Base-by-base conservation (phyloP, 805 yeast species). In the Wickerhamomyces xylosicus region DNA sequence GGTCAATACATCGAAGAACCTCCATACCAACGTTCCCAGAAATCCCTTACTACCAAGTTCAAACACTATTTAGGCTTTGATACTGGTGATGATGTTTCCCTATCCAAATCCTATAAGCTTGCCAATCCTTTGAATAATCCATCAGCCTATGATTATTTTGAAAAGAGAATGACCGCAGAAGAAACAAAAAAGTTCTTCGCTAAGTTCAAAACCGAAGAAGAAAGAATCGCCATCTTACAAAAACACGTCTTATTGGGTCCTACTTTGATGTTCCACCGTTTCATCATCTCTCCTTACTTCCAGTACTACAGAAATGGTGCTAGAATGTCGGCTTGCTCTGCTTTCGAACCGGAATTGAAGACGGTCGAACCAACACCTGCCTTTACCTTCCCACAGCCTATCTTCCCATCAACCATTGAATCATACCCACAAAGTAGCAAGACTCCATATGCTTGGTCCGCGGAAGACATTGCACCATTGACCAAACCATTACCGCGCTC, bases 201-300 rank as follows among this genome's bases (percentile, higher is more conserved):
- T 7, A 50, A 47, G 35, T 50, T 40, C 34, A 46, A 42, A 40
- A 42, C 49, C 11, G 46, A 42, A 31, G 53, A 52, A 8, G 56
- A 48, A 29, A 20, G 49, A 5, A 36, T 52, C 9, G 41, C 41
- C 11, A 42, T 44, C 1, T 41, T 52, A 35, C 50, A 52, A 33
- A 47, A 38, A 21, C 53, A 51, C 2, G 34, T 47, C 9, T 50
- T 50, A 27, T 28, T 39, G 9, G 54, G 54, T 13, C 52, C 53
- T 21, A 46, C 54, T 6, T 36, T 52, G 8, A 44, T 41, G 40
- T 46, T 48, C 11, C 54, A 52, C 35, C 41, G 53, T 41, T 45
- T 45, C 20, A 16, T 52, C 15, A 36, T 50, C 14, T 37, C 47
- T 4, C 47, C 46, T 11, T 52, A 50, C 27, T 38, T 50, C 18